Evolutionary conservation across 2,329 filamentous ascomycete genomes (phyloP).

Genomic region (Fusarium heterosporum): DNA sequence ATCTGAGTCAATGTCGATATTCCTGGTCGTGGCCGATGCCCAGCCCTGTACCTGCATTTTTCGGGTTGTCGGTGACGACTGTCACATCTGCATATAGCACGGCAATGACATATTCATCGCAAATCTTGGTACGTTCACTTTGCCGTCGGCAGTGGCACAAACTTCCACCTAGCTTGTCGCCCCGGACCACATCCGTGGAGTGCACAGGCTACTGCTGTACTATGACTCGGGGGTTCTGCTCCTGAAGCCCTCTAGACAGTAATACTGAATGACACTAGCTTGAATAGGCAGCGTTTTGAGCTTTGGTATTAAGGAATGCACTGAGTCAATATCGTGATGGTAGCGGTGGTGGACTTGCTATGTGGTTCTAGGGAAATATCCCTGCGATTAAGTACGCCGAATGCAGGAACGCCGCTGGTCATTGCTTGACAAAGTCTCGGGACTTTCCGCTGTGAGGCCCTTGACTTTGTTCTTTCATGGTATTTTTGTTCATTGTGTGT

Average conservation of each 20-base stretch:
- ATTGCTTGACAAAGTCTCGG: slow-evolving; percentile 16
- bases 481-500: neutral
- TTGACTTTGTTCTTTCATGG: neutral
- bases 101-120: neutral
- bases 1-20: slow-evolving; percentile 16
- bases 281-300: slow-evolving; percentile 3
- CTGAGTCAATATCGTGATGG: slow-evolving; percentile 22
- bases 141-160: neutral
- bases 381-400: neutral
- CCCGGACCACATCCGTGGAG: neutral
- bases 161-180: neutral
- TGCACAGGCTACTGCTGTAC: neutral
- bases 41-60: slow-evolving; percentile 4
- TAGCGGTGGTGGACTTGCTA: slow-evolving; percentile 4
- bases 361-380: neutral
- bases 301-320: slow-evolving; percentile 16
- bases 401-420: slow-evolving; percentile 8
- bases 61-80: neutral
- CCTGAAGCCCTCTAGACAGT: neutral
- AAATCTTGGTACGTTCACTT: neutral
- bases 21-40: neutral
- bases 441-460: slow-evolving; percentile 22
- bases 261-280: neutral
- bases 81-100: neutral
- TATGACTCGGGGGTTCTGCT: neutral